Evolutionary conservation across 2,329 filamentous ascomycete genomes (phyloP), one percentile per base, ranked within the genome.

Genomic region (Neurospora sp.): DNA sequence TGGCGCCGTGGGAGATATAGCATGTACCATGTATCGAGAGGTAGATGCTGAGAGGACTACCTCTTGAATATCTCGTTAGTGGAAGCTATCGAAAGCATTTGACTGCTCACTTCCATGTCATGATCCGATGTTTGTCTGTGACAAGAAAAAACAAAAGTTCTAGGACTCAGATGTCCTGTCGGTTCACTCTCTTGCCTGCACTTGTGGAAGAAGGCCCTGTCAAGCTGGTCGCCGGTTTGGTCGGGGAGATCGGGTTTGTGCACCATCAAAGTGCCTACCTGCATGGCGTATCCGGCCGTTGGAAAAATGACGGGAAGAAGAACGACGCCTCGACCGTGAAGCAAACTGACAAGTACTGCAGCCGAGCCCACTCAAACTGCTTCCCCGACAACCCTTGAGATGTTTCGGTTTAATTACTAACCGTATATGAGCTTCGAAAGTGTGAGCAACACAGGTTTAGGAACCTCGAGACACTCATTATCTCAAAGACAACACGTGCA

Each of bases 401-500:
- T 71, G 71, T 73, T 71, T 74, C 57, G 69, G 68, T 69, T 73
- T 72, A 66, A 74, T 71, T 70, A 68, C 36, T 66, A 38, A 69
- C 67, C 37, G 67, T 65, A 65, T 23, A 39, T 52, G 57, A 66
- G 41, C 28, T 52, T 68, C 40, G 68, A 69, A 57, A 38, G 15
- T 36, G 23, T n/a, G 41, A 23, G 15, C 39, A 12, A 23, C 66
- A 70, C 67, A 70, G 23, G 65, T 52, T 33, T 41, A 33, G 57
- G 40, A 43, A 66, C 33, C 39, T 66, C 36, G 66, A 72, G 70
- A 73, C 73, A 69, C 66, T 70, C 68, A 68, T 70, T 62, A 68
- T n/a, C 57, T 38, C 33, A 46, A 72, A 71, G 71, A 72, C 70
- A 73, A 70, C 73, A 74, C 71, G 72, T 73, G 71, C 68, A 72